These are phyloP conservation scores for Leishmania gerbilli DNA, from an alignment of 208 protist species.

Conservation along the genomic window DNA sequence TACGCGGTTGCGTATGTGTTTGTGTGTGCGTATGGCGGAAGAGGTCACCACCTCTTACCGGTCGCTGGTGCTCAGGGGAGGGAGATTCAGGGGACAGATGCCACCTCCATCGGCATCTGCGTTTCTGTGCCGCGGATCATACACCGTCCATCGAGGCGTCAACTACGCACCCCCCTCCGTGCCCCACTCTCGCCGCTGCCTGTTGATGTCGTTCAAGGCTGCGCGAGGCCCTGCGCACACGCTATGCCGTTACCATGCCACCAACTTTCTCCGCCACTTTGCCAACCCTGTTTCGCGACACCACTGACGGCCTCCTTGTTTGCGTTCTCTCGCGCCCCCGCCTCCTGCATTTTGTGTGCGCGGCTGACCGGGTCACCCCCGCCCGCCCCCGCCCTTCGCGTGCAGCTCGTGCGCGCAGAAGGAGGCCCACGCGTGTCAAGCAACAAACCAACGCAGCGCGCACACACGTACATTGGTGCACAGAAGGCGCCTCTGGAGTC, in stretches of 20 bases:
- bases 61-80: not conserved
- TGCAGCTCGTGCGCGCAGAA: not conserved
- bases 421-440: not conserved
- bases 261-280: slow-evolving; percentile 2
- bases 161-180: not conserved
- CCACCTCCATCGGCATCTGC: not conserved
- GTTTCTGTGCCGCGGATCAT: not conserved
- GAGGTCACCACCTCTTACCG: not conserved
- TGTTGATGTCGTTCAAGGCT: not conserved
- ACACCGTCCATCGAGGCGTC: not conserved
- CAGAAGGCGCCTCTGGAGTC: too few relatives aligned
- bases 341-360: not conserved
- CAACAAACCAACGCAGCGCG: not conserved
- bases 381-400: not conserved
- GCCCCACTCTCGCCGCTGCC: not conserved
- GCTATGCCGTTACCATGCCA: not conserved
- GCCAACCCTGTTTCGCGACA: not conserved
- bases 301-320: not conserved
- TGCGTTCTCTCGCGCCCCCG: not conserved
- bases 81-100: not conserved
- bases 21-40: not conserved
- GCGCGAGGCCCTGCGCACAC: not conserved
- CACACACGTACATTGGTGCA: not conserved
- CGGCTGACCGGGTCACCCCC: not conserved
- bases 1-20: not conserved